Percentiles rank a stretch among this genome's conserved stretches.
phyloP scores from a whole-genome alignment of 1,284 basidiomycete genomes.

The Gastroboletus turbinatus region DNA sequence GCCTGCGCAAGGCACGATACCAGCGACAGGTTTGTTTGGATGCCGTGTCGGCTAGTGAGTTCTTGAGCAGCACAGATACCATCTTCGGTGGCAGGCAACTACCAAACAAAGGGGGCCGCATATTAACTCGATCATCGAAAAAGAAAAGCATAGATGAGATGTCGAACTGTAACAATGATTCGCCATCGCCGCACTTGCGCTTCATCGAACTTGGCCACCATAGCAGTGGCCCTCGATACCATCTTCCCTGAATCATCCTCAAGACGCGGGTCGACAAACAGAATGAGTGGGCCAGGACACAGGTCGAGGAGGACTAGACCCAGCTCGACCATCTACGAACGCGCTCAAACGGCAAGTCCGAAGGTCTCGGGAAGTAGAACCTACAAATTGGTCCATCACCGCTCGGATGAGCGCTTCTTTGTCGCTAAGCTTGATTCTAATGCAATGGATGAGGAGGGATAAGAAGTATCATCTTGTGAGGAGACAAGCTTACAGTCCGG shows the following conservation, averaged over 20 bases:
- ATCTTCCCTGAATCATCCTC: slow-evolving; percentile 39
- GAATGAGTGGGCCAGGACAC: slow-evolving; percentile 47
- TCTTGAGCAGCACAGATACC: slow-evolving; percentile 50
- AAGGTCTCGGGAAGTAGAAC: slow-evolving; percentile 1
- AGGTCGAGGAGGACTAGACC: slow-evolving; percentile 44
- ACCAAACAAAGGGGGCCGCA: background rate
- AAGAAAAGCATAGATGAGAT: background rate
- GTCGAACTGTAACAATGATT: slow-evolving; percentile 52
- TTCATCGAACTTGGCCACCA: slow-evolving; percentile 42
- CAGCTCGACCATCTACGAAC: slow-evolving; percentile 49
- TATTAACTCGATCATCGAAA: background rate
- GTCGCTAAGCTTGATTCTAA: slow-evolving; percentile 15
- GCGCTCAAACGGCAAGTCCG: background rate
- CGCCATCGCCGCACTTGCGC: slow-evolving; percentile 40
- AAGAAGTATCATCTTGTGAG: background rate
- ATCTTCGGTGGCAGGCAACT: slow-evolving; percentile 59
- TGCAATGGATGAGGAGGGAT: background rate
- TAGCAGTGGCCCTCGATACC: slow-evolving; percentile 39
- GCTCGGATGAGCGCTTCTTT: slow-evolving; percentile 17
- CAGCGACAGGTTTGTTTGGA: slow-evolving; percentile 50
- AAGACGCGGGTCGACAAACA: slow-evolving; percentile 50
- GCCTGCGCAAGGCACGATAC: slow-evolving; percentile 55
- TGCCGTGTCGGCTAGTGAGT: slow-evolving; percentile 39
- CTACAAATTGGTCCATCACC: slow-evolving; percentile 30
- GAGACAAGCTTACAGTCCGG: slow-evolving; percentile 23